phyloP scores from a whole-genome alignment of 441 rosid species.

The Arabidopsis lyrata region DNA sequence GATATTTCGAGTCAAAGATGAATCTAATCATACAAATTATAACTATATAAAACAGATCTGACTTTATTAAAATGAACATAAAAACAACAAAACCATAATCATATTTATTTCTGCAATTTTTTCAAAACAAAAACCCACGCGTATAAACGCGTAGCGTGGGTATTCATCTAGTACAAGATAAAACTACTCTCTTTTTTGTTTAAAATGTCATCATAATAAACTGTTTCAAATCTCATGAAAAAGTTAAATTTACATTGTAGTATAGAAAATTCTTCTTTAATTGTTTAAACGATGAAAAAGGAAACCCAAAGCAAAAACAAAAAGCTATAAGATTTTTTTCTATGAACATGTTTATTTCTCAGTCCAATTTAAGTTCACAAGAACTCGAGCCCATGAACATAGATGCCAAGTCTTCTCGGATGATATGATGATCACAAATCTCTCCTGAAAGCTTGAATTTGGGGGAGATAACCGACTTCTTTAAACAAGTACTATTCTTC shows the following conservation, averaged over 20 bases:
- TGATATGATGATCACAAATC: not conserved
- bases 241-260: not conserved
- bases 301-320: slow-evolving; percentile 3
- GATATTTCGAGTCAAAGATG: too few species aligned
- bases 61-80: too few species aligned
- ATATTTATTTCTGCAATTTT: too few species aligned
- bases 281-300: not conserved
- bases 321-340: not conserved
- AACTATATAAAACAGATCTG: too few species aligned
- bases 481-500: not conserved
- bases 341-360: not conserved
- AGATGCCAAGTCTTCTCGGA: not conserved
- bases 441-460: not conserved
- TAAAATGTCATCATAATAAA: too few species aligned
- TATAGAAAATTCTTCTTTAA: not conserved
- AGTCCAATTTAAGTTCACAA: slow-evolving; percentile 5
- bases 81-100: too few species aligned
- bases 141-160: too few species aligned
- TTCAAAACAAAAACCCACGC: too few species aligned
- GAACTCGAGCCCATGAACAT: slow-evolving; percentile 22
- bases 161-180: too few species aligned
- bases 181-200: too few species aligned
- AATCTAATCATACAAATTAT: too few species aligned
- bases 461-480: not conserved
- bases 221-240: not conserved